Percentiles rank a stretch among this genome's conserved stretches.
phyloP scores from a whole-genome alignment of 371 early-diverging fungal genomes.

The Apophysomyces variabilis region DNA sequence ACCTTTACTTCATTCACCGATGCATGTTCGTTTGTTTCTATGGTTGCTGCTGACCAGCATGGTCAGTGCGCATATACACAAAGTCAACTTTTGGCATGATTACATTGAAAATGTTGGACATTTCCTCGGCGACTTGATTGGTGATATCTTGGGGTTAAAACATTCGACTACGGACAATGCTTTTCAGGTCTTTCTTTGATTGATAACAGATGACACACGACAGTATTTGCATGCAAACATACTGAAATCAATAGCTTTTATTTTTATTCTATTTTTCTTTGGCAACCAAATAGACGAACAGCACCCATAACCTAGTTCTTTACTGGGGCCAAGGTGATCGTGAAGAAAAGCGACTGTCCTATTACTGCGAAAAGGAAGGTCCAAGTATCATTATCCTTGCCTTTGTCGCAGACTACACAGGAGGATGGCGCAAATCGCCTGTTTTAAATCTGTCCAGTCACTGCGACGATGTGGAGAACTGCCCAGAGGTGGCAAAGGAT shows the following conservation, averaged over 20 bases:
- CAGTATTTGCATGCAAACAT: background rate
- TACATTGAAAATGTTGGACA: slow-evolving; percentile 1
- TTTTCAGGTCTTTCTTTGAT: background rate
- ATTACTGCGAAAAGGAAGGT: slow-evolving; percentile 62
- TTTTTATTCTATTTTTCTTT: too few relatives aligned
- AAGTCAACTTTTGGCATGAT: background rate
- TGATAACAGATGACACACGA: too few relatives aligned
- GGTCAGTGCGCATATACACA: slow-evolving; percentile 3
- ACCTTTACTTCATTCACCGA: background rate
- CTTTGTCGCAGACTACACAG: slow-evolving; percentile 54
- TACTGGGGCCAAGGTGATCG: slow-evolving; percentile 45
- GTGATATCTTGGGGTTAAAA: background rate
- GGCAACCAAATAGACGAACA: background rate
- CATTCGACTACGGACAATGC: background rate
- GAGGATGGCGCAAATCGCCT: slow-evolving; percentile 40
- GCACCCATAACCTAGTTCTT: slow-evolving; percentile 21
- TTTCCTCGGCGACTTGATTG: background rate
- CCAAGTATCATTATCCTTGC: slow-evolving; percentile 58
- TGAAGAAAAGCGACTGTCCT: slow-evolving; percentile 43
- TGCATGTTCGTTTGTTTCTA: background rate
- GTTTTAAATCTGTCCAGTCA: slow-evolving; percentile 60
- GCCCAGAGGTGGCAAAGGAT: slow-evolving; percentile 56
- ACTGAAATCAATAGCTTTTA: background rate
- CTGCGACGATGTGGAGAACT: slow-evolving; percentile 47
- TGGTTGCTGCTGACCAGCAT: background rate